Evolutionary conservation across 2,329 filamentous ascomycete genomes (phyloP).

Genomic region (Cladosporium sp.): DNA sequence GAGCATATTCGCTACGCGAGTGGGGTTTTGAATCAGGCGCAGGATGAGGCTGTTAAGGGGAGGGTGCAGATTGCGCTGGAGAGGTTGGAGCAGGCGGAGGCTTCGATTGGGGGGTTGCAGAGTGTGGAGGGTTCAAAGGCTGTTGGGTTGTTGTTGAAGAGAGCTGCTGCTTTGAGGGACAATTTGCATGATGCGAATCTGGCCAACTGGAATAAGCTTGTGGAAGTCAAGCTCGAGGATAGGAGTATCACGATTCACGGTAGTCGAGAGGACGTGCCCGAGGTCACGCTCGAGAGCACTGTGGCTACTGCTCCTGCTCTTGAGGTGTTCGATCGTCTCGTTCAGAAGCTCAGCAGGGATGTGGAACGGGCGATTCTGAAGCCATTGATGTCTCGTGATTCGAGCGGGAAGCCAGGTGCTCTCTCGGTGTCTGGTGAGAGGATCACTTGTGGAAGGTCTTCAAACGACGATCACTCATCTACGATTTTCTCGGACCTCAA

Average conservation of each 20-base stretch:
- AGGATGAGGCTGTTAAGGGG: conserved; percentile 41
- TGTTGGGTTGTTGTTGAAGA: conserved; percentile 40
- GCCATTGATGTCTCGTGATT: conserved; percentile 23
- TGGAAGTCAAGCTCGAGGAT: conserved; percentile 57
- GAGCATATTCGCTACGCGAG: conserved; percentile 50
- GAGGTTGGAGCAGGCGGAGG: conserved; percentile 46
- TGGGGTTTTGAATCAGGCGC: conserved; percentile 44
- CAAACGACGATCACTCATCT: conserved; percentile 15
- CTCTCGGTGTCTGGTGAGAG: conserved; percentile 21
- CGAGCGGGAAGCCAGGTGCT: conserved; percentile 17
- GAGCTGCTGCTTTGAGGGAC: conserved; percentile 62
- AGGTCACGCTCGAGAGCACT: conserved; percentile 20
- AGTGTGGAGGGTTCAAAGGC: conserved; percentile 17
- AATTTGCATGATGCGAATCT: conserved; percentile 64
- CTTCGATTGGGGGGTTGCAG: conserved; percentile 56
- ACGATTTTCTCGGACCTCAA: conserved; percentile 42
- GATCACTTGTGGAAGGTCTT: conserved; percentile 23
- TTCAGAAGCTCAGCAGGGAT: conserved; percentile 26
- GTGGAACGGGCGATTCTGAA: conserved; percentile 27
- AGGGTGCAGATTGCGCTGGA: conserved; percentile 47
- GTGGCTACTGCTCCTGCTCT: conserved; percentile 18
- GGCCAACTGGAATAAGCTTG: conserved; percentile 65
- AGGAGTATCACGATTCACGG: conserved; percentile 53
- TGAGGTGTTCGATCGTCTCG: conserved; percentile 21
- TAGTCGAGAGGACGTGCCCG: conserved; percentile 35